Percentiles rank a stretch among this genome's conserved stretches.
Evolutionary conservation across 805 yeast species (phyloP).

Genomic region (Tetrapisispora namnaoensis): DNA sequence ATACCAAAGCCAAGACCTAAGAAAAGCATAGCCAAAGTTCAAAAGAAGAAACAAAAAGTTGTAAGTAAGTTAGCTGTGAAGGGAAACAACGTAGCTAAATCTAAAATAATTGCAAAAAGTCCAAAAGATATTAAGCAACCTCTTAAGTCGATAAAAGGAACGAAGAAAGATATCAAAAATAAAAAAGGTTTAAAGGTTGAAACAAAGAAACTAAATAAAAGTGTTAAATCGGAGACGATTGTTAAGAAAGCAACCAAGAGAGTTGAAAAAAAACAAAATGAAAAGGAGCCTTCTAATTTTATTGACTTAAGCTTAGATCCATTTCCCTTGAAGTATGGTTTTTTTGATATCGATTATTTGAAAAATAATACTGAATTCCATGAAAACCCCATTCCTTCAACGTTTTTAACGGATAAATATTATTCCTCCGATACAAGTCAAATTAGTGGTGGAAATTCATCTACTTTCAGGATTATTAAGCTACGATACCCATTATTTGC

Average conservation of each 20-base stretch:
- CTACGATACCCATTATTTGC: conserved; percentile 17
- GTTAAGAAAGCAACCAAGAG: neutral
- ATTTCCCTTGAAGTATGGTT: conserved; percentile 7
- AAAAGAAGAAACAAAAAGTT: neutral
- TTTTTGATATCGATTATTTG: conserved; percentile 15
- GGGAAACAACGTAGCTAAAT: neutral
- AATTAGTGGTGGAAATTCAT: neutral
- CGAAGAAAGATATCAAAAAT: neutral
- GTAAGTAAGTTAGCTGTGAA: too few relatives aligned
- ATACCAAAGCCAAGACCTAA: neutral
- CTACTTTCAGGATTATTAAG: conserved; percentile 4
- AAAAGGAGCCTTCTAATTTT: neutral
- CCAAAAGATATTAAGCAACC: too few relatives aligned
- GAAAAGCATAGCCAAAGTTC: neutral
- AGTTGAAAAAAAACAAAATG: neutral
- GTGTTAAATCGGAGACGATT: neutral
- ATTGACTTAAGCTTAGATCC: conserved; percentile 5
- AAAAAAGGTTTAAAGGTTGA: neutral
- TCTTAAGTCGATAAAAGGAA: neutral
- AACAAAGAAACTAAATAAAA: neutral
- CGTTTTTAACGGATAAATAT: conserved; percentile 8
- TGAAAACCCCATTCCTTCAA: conserved; percentile 9
- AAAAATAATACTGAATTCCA: neutral
- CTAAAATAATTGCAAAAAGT: neutral
- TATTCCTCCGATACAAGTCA: conserved; percentile 2